Base-by-base conservation (phyloP, 1,139 yeast genomes). In the Blastobotrys raffinosifermentans region DNA sequence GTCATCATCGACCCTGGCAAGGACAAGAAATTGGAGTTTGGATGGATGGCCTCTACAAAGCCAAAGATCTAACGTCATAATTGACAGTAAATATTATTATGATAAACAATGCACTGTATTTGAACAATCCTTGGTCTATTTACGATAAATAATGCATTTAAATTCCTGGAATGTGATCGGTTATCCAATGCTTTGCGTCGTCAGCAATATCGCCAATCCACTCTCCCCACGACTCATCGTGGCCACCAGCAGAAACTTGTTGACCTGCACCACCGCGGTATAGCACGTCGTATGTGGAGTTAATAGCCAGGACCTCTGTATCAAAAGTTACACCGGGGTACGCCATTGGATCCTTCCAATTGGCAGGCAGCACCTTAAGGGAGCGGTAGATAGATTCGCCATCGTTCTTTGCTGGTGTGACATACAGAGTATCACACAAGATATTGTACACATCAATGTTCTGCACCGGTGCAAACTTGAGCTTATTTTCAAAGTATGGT, bases 391-490 rank as follows among this genome's bases (percentile, higher is more conserved):
- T 22, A 45, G 39, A 41, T 0, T 77, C 65, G 0, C 91, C 93
- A 49, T 82, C 80, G 47, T 77, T 80, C 2, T 70, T 61, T 5
- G 79, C 64, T 0, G 87, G 83, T 2, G 43, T 46, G 23, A 85
- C 50, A 31, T 72, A 70, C 36, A 85, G 62, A 1, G 85, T 67
- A 19, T 80, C 84, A 58, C 95, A 83, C 3, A 89, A 48, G 25
- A 87, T 66, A 48, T 80, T 77, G 58, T 85, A 89, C 6, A 89
- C 70, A 44, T 85, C 85, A 7, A 72, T 67, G 55, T 86, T 89
- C 5, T 68, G 64, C 53, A 89, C 83, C 2, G 96, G 94, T 43
- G 64, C 57, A 19, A 81, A 59, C 39, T 54, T 43, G n/a, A 56
- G 46, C 18, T 51, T 49, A 1, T 53, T 46, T 31, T 70, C 55